Evolutionary conservation across 495 filamentous ascomycete genomes (phyloP), one percentile per base, ranked within the genome.

Genomic region (Tetracladium marchalianum): DNA sequence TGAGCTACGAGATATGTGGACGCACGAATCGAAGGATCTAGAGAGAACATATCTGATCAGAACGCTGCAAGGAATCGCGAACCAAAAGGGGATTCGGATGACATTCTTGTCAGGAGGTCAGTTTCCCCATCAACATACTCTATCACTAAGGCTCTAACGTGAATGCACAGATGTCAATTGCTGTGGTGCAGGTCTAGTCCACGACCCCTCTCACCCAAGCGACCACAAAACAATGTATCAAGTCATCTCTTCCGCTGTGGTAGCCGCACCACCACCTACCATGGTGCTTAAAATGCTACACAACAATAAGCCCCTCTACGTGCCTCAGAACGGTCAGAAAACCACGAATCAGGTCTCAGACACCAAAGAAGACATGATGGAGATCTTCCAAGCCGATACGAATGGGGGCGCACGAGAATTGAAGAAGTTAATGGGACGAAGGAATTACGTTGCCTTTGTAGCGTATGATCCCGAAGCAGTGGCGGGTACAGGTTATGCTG

Each of bases 141-240:
- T 40, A 11, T 11, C 32, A 53, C 8, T 35, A 18, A 16, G n/a
- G 31, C 24, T 27, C 43, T 52, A 49, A 51, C 40, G 41, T 33
- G 31, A 15, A 46, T 42, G 9, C 5, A 17, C 33, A 52, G 83
- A 88, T 54, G 90, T 96, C 63, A 89, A 89, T 63, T 83, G 80
- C 63, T 89, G 84, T 55, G 92, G 92, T 51, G 92, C 93, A 11
- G 92, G 92, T 52, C 77, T 97, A 11, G 80, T 98, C 11, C 90
- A 97, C 68, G 93, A 98, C 67, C 93, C 93, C 0, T 69, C 81
- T 16, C 85, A 90, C 61, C 90, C 90, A 0, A 73, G 72, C 15
- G 89, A 95, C 66, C 90, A 98, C 71, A 98, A 98, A 66, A 96
- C 92, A 11, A 98, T 98, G 92, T 98, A 94, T 68, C 92, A 98